Evolutionary conservation across 805 yeast species (phyloP), one percentile per base, ranked within the genome.

Genomic region (Wickerhamiella siamensis): DNA sequence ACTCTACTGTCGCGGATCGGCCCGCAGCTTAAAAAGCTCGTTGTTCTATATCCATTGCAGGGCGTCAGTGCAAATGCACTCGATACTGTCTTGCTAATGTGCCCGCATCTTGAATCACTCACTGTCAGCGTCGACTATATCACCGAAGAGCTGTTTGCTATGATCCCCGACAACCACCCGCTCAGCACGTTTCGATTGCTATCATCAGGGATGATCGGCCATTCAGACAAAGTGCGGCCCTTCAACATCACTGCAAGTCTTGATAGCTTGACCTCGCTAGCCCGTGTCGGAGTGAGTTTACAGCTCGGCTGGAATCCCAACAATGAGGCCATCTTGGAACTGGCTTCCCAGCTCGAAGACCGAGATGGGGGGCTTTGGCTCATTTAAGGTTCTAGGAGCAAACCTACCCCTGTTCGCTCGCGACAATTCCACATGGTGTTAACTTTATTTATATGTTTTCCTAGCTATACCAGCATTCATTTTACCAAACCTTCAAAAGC

Each of bases 201-300:
- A 44, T 79, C 94, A 36, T 78, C 93, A 46, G 96, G 97, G 1
- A 74, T 57, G 52, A 79, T 63, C 45, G 96, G 96, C 2, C 83
- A 87, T 44, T 71, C 84, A 2, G 72, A 78, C 19, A 83, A 83
- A 54, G 63, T 91, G 27, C 83, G 83, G 52, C 95, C 97, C 0
- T 80, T 83, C 51, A 96, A 88, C 58, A 64, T 91, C 44, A 82
- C 91, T 0, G 70, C 86, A 37, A 95, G 96, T 0, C 95, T 87
- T 45, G 77, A 74, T 8, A 64, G 94, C 51, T 59, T 91, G 15
- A 94, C 94, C 0, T 49, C 64, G 32, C 64, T 91, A 55, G 68
- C 69, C 46, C 71, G 70, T 38, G 65, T 91, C 2, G 66, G 79
- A 34, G 69, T 86, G 34, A 78, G 91, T 18, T 72, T 79, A 15